These are phyloP conservation scores for Hordeum marinum DNA, from an alignment of 176 grass and related monocot species.

Conservation along the genomic window DNA sequence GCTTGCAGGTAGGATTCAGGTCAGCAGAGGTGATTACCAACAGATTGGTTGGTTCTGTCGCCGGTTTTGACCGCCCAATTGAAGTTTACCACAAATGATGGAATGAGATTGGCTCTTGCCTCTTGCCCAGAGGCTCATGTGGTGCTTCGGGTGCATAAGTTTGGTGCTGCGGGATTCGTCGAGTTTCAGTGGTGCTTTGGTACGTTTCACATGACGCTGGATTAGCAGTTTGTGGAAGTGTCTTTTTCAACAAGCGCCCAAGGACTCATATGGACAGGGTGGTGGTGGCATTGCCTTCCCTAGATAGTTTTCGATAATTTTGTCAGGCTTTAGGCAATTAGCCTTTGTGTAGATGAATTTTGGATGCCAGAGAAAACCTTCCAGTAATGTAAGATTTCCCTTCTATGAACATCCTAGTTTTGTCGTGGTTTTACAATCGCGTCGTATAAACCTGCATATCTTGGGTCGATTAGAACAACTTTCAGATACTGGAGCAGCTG, in stretches of 20 bases:
- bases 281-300: neutral
- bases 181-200: neutral
- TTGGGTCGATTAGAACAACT: neutral
- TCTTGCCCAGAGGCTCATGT: neutral
- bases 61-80: slow-evolving; percentile 83
- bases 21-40: slow-evolving; percentile 67
- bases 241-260: neutral
- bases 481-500: neutral
- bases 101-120: neutral
- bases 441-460: neutral
- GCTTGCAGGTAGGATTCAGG: slow-evolving; percentile 84
- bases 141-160: neutral
- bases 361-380: neutral
- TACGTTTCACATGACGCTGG: neutral
- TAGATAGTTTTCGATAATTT: neutral
- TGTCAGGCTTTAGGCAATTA: neutral
- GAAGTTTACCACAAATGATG: slow-evolving; percentile 76
- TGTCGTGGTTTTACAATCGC: neutral
- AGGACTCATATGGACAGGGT: neutral
- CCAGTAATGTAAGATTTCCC: neutral
- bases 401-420: neutral
- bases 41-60: slow-evolving; percentile 48
- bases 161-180: neutral
- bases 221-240: neutral
- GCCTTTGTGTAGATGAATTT: slow-evolving; percentile 12